Percentiles rank a stretch among this genome's conserved stretches.
Evolutionary conservation across 1,284 basidiomycete species (phyloP).

Genomic region (Ustilago hordei): DNA sequence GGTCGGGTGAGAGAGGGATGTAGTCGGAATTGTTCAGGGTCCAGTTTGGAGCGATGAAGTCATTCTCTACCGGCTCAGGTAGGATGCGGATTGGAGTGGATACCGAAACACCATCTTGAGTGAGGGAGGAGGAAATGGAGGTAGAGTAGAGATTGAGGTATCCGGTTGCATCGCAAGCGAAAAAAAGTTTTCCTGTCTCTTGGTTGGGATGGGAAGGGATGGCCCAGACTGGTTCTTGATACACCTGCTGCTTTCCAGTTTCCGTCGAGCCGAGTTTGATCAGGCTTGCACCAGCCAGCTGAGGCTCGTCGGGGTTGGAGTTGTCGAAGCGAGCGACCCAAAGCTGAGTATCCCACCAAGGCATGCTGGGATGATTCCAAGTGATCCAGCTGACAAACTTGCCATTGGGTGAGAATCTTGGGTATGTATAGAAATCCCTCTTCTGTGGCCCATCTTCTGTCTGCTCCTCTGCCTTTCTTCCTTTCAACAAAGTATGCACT

Average conservation of each 20-base stretch:
- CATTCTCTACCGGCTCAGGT: slow-evolving; percentile 72
- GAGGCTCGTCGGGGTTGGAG: slow-evolving; percentile 16
- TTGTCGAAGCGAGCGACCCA: slow-evolving; percentile 72
- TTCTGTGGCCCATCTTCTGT: slow-evolving; percentile 68
- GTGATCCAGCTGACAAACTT: slow-evolving; percentile 77
- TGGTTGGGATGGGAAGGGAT: slow-evolving; percentile 62
- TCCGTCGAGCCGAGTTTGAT: slow-evolving; percentile 24
- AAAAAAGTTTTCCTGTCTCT: slow-evolving; percentile 74
- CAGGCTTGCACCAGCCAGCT: slow-evolving; percentile 18
- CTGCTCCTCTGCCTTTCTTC: slow-evolving; percentile 70
- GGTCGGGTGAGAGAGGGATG: slow-evolving; percentile 41
- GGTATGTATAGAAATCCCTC: slow-evolving; percentile 77
- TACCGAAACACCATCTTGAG: neutral
- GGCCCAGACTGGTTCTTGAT: slow-evolving; percentile 73
- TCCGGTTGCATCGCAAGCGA: slow-evolving; percentile 78
- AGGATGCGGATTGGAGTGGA: slow-evolving; percentile 69
- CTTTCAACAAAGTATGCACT: slow-evolving; percentile 35
- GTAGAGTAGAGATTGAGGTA: slow-evolving; percentile 78
- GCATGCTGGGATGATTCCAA: slow-evolving; percentile 82
- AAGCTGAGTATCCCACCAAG: slow-evolving; percentile 80
- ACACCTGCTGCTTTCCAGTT: slow-evolving; percentile 44
- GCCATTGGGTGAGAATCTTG: slow-evolving; percentile 79
- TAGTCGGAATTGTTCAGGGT: slow-evolving; percentile 70
- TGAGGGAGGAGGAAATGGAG: slow-evolving; percentile 30
- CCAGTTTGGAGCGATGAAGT: slow-evolving; percentile 77